Base-by-base conservation (phyloP, 2,329 filamentous ascomycete species). In the Rhynchosporium graminicola region DNA sequence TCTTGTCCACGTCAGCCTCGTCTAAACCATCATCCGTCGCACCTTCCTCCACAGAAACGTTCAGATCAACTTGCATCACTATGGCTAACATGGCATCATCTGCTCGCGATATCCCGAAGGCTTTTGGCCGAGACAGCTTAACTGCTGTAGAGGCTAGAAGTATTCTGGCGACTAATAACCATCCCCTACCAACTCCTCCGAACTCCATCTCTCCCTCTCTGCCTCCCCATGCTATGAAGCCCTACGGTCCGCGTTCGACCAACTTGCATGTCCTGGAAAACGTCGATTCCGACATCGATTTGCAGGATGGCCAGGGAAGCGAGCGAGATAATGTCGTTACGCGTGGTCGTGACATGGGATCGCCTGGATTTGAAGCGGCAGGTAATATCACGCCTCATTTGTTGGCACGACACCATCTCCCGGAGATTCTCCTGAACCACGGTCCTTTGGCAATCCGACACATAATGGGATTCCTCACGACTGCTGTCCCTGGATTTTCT, bases 391-490 rank as follows among this genome's bases (percentile, higher is more conserved):
- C 92, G 54, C 87, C 92, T 46, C 80, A 82, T 72, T 86, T 97
- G 81, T 83, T 99, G 68, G 92, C 94, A 71, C 95, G 90, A 77
- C 86, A 94, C 75, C 90, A 98, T 75, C 84, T 99, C 63, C 93
- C 94, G 2, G 90, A 91, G 71, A 96, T 98, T 76, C 83, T 99
- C 73, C 83, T 97, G 65, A 87, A 88, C 74, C 90, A 97, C 74
- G 95, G 94, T 29, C 93, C 95, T 56, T 79, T 97, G 76, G 92
- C 95, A 58, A 97, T 99, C 76, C 90, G 94, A 71, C 90, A 97
- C 77, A 89, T 99, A 74, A 97, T 96, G 85, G 91, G 91, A 68
- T 94, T 96, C 77, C 82, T 99, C 72, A 97, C 92, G 43, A 93
- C 93, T 55, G 91, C 91, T 13, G 91, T 99, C 10, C 94, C 95